Conservation (phyloP, 345 rosid species). For the Syzygium jambos region DNA sequence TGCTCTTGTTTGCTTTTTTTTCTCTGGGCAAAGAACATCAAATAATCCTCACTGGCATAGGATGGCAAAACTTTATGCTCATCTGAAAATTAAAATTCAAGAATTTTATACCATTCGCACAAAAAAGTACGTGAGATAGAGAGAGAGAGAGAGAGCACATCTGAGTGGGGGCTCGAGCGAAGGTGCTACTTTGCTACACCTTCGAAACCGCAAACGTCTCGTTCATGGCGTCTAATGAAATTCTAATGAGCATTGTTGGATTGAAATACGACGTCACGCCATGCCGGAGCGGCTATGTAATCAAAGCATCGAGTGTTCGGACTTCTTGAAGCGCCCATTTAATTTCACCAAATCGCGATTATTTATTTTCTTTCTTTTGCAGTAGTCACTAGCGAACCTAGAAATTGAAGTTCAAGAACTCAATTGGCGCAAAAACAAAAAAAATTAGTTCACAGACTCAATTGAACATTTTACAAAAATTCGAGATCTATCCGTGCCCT, state of each 20-base stretch:
- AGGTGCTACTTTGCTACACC: not conserved
- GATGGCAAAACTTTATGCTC: too few relatives aligned
- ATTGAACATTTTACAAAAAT: too few relatives aligned
- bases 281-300: not conserved
- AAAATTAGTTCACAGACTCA: too few relatives aligned
- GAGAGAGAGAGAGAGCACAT: not conserved
- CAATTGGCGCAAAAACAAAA: too few relatives aligned
- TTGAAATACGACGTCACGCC: not conserved
- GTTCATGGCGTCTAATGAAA: accelerated
- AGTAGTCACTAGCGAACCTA: not conserved
- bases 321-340: not conserved
- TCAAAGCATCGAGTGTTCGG: not conserved
- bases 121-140: not conserved
- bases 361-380: too few relatives aligned
- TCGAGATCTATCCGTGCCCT: too few relatives aligned
- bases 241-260: accelerated
- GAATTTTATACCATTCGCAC: not conserved
- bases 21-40: too few relatives aligned
- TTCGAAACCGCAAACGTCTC: accelerated
- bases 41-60: too few relatives aligned
- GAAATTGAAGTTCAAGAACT: not conserved
- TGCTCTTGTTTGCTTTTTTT: too few relatives aligned
- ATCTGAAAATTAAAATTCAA: too few relatives aligned
- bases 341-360: not conserved
- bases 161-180: not conserved